phyloP scores from a whole-genome alignment of 208 protist genomes.

The Trypanosomatidae sp. region DNA sequence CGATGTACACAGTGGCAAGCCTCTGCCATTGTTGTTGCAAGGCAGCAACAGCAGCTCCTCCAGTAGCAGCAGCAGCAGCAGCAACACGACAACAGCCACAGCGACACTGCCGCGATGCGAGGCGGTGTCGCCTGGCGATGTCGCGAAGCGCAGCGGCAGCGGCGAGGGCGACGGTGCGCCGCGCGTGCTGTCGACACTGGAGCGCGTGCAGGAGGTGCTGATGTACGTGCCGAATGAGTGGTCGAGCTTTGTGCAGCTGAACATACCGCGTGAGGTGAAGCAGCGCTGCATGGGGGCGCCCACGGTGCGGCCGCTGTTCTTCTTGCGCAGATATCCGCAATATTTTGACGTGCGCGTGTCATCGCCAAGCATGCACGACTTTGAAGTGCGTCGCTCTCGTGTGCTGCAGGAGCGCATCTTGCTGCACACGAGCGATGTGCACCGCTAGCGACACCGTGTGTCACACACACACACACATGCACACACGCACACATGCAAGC shows the following conservation, averaged over 20 bases:
- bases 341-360: conserved; percentile 49
- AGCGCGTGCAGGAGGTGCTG: conserved; percentile 26
- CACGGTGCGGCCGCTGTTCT: conserved; percentile 7
- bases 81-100: no score
- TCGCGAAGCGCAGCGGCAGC: not conserved
- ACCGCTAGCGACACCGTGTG: not conserved
- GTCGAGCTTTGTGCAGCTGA: conserved; percentile 13
- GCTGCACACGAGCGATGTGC: no score
- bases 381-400: conserved; percentile 32
- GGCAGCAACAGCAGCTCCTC: no score
- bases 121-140: no score
- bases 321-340: conserved; percentile 36
- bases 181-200: conserved; percentile 1
- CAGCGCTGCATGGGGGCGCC: conserved; percentile 49
- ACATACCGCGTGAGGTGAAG: conserved; percentile 35
- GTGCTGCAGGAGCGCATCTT: conserved; percentile 15
- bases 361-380: conserved; percentile 5
- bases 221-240: conserved; percentile 58
- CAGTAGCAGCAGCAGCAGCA: no score
- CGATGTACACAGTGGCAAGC: no score
- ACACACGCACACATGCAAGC: not conserved
- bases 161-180: not conserved
- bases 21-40: no score
- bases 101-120: no score
- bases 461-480: conserved; percentile 1